Conservation (phyloP, 306 rosid species). For the Prunus fruticosa region DNA sequence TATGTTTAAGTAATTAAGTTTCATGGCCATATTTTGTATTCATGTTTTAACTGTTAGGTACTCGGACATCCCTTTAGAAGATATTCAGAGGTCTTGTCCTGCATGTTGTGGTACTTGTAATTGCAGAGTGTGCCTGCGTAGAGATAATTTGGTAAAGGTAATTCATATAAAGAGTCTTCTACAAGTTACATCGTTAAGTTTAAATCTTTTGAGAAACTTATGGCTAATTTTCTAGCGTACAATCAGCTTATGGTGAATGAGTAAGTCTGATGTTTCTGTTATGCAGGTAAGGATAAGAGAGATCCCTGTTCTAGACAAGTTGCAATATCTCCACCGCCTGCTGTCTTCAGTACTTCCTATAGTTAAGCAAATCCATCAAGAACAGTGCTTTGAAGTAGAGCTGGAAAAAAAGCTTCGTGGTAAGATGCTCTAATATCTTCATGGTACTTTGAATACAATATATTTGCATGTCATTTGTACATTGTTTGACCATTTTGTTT, state of each 20-base stretch:
- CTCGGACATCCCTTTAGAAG: conserved; percentile 61
- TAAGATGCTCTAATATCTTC: conserved; percentile 38
- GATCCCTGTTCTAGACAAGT: conserved; percentile 77
- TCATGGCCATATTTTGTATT: conserved; percentile 14
- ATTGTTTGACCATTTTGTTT: conserved; percentile 21
- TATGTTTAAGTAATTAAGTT: conserved; percentile 6
- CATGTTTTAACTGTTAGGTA: conserved; percentile 53
- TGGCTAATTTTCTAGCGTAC: conserved; percentile 15
- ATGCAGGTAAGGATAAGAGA: conserved; percentile 82
- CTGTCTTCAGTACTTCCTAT: conserved; percentile 90
- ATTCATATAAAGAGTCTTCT: background rate
- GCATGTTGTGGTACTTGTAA: conserved; percentile 90
- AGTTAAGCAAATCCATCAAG: conserved; percentile 72
- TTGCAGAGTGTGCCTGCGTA: conserved; percentile 78
- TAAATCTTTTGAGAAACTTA: conserved; percentile 17
- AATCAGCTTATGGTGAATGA: conserved; percentile 18
- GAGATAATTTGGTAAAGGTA: conserved; percentile 90
- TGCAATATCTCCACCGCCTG: conserved; percentile 71
- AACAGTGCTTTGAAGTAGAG: conserved; percentile 88
- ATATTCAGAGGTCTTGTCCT: conserved; percentile 76
- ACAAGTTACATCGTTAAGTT: conserved; percentile 5
- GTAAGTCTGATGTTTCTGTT: conserved; percentile 21
- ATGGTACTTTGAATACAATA: background rate
- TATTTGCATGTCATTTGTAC: conserved; percentile 12
- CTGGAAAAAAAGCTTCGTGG: conserved; percentile 79